Base-by-base conservation (phyloP, 306 rosid species). In the Trifolium fragiferum region DNA sequence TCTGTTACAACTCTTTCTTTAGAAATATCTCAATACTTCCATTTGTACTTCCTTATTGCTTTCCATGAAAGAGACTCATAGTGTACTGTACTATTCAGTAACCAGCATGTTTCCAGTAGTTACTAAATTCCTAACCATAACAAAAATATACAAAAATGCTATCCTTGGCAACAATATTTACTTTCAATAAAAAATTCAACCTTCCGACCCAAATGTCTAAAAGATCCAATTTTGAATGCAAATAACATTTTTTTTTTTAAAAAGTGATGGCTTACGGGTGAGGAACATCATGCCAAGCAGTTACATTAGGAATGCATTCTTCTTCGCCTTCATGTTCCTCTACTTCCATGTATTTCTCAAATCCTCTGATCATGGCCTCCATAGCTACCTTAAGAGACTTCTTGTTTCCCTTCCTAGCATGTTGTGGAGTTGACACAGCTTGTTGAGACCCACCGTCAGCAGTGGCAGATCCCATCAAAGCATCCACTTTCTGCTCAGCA, bases 201-300 rank as follows among this genome's bases (percentile, higher is more conserved):
- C 47, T 12, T n/a, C 68, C 19, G 1, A 32, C 21, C 25, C 25
- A 35, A 27, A 59, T 15, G 9, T 59, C 68, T 35, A 35, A 0
- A 62, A 62, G 46, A 64, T 58, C 32, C 19, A 49, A 54, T 37
- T 58, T 33, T 47, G 32, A 25, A 43, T 57, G 58, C 54, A 71
- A 35, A 25, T 11, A 40, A 77, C 78, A 67, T 65, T n/a, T n/a
- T n/a, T n/a, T n/a, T n/a, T n/a, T n/a, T 38, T 1, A 37, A 37
- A 62, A 83, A 66, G 41, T 65, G 44, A 44, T 74, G 68, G 49
- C 97, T 81, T 87, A 94, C 97, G 96, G 98, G 82, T 80, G 84
- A 30, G 89, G 87, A 83, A 90, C 93, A 71, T 94, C 90, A 90
- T 94, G 98, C 98, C 98, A 94, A 61, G 97, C 93, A 68, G 98